Conservation (phyloP, 225 moss, liverwort and hornwort genomes). For the Bryoerythrophyllum caledonicum region DNA sequence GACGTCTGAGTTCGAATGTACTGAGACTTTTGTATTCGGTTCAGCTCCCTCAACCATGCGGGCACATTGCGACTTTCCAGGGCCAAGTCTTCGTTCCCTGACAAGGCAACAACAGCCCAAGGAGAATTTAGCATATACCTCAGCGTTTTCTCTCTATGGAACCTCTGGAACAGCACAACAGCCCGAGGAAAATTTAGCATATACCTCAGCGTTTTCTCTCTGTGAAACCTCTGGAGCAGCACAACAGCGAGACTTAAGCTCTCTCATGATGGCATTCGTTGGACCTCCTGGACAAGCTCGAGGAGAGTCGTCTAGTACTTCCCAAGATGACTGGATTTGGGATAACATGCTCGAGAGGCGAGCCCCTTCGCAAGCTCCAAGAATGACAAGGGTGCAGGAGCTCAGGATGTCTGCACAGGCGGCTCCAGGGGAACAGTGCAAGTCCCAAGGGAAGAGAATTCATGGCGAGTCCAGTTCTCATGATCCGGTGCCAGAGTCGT, state of each 20-base stretch:
- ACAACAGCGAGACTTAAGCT: background rate
- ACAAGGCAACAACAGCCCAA: background rate
- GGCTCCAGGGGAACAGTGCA: background rate
- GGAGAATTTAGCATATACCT: no score
- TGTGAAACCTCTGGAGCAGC: background rate
- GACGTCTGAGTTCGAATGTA: no score
- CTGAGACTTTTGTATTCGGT: background rate
- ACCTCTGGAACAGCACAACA: no score
- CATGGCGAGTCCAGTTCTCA: constrained; percentile 5
- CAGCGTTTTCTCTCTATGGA: no score
- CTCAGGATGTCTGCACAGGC: background rate
- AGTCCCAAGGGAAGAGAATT: background rate
- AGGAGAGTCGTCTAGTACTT: constrained; percentile 1
- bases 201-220: background rate
- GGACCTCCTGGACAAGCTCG: background rate
- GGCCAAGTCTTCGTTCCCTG: background rate
- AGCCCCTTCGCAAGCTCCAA: background rate
- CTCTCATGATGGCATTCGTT: background rate
- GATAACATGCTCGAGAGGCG: background rate
- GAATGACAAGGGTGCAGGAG: background rate
- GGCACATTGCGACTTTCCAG: background rate
- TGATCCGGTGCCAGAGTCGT: background rate
- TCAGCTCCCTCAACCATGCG: background rate
- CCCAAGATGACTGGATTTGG: background rate
- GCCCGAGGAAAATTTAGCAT: background rate